phyloP scores from a whole-genome alignment of 192 early-diverging fungal genomes.

The Glomus cerebriforme region DNA sequence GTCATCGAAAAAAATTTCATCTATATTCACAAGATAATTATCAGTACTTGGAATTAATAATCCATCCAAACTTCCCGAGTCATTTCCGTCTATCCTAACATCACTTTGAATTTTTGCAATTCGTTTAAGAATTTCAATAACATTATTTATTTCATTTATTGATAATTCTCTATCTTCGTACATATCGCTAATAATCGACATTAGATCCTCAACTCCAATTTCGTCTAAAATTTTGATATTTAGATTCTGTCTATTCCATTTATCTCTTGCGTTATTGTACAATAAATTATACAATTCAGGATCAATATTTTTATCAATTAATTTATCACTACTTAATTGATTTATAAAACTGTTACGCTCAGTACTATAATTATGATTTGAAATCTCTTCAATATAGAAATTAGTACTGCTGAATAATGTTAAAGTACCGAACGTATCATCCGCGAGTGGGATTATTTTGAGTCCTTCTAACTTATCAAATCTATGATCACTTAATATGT shows the following conservation, averaged over 20 bases:
- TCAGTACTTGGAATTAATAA: background rate
- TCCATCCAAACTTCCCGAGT: background rate
- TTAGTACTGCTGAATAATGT: background rate
- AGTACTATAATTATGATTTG: no score
- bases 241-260: background rate
- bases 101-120: background rate
- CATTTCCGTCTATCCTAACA: background rate
- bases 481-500: background rate
- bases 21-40: background rate
- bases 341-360: background rate
- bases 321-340: background rate
- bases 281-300: background rate
- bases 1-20: background rate
- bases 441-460: background rate
- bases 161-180: background rate
- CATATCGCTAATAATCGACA: background rate
- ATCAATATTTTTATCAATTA: background rate
- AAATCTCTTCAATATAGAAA: conserved; percentile 17
- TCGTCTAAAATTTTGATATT: conserved; percentile 17
- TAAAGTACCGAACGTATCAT: background rate
- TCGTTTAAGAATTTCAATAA: background rate
- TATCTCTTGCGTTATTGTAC: background rate
- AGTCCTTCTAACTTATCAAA: background rate
- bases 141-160: background rate
- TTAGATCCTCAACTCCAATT: background rate